Percentiles rank a stretch among this genome's conserved stretches.
Conservation (phyloP, 805 yeast genomes). For the Metschnikowia hibisci region DNA sequence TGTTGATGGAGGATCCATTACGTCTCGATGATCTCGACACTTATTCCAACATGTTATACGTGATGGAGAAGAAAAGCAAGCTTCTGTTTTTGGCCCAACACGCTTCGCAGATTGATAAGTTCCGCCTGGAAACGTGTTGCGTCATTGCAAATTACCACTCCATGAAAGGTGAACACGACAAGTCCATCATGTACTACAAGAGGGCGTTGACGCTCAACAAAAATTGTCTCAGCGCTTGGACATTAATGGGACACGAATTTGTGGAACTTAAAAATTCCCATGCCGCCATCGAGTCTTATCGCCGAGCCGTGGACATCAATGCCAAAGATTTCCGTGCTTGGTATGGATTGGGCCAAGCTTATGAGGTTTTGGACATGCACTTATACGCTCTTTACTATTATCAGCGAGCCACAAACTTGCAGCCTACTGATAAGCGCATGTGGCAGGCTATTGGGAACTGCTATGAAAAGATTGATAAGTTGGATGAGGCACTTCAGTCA, state of each 20-base stretch:
- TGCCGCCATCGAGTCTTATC: constrained; percentile 93
- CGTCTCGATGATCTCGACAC: constrained; percentile 88
- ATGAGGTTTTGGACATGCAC: constrained; percentile 94
- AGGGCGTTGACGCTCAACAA: constrained; percentile 81
- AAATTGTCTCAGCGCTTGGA: constrained; percentile 89
- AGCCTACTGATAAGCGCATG: constrained; percentile 87
- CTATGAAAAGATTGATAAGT: constrained; percentile 71
- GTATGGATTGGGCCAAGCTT: constrained; percentile 98
- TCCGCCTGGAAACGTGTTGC: constrained; percentile 92
- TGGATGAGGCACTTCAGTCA: constrained; percentile 71
- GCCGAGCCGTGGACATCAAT: constrained; percentile 89
- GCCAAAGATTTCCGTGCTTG: constrained; percentile 91
- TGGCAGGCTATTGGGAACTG: constrained; percentile 95
- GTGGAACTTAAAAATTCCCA: constrained; percentile 94
- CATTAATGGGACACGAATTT: constrained; percentile 97
- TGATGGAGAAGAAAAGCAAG: constrained; percentile 84
- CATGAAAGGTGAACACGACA: constrained; percentile 87
- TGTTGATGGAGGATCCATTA: constrained; percentile 72
- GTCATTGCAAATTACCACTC: constrained; percentile 92
- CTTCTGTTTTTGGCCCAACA: constrained; percentile 83
- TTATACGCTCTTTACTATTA: constrained; percentile 87
- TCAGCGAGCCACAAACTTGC: constrained; percentile 83
- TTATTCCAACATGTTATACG: constrained; percentile 91
- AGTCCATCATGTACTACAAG: constrained; percentile 88
- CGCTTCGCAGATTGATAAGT: constrained; percentile 76